Evolutionary conservation across 768 basidiomycete species (phyloP), one percentile per base, ranked within the genome.

Genomic region (Sutorius australiensis): DNA sequence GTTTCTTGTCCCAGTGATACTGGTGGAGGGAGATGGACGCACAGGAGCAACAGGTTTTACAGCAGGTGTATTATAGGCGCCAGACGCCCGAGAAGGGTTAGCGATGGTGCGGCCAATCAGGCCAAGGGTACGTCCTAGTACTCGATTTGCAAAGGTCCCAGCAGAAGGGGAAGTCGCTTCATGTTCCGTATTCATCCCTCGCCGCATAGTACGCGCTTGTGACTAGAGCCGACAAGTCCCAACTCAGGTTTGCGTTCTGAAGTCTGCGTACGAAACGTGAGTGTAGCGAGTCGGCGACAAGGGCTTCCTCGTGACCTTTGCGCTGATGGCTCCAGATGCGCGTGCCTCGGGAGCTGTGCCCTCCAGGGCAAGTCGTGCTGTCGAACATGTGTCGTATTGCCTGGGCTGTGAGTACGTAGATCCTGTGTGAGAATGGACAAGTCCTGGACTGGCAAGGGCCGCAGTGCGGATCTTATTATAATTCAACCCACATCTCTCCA

Each of bases 301-400:
- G 55, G 3, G 74, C 61, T 28, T 70, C 61, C 19, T 68, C 67
- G 30, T 63, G 36, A 14, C 65, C 64, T 19, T 50, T 24, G 39
- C 57, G 53, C 39, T 46, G 48, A 21, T 16, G 33, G 24, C 24
- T 24, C 2, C 24, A 24, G 24, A 24, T 34, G 16, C 6, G 14
- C 5, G 33, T 16, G 33, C 4, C 24, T 24, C 24, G 88, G 74
- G 4, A 86, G 76, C 54, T 84, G 81, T 1, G 82, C 78, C 57
- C 87, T 79, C 84, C 85, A 88, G 54, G 78, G 78, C 39, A 83
- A 62, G 0, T 14, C 16, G 28, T 10, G 11, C 6, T 16, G 16
- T 6, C 10, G 10, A 42, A n/a, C 24, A 14, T 42, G 24, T 42
- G 40, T 21, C 19, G 5, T 6, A n/a, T 14, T 16, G 3, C 7